Evolutionary conservation across 2,329 filamentous ascomycete genomes (phyloP), one percentile per base, ranked within the genome.

Genomic region (Leptographium radiaticola): DNA sequence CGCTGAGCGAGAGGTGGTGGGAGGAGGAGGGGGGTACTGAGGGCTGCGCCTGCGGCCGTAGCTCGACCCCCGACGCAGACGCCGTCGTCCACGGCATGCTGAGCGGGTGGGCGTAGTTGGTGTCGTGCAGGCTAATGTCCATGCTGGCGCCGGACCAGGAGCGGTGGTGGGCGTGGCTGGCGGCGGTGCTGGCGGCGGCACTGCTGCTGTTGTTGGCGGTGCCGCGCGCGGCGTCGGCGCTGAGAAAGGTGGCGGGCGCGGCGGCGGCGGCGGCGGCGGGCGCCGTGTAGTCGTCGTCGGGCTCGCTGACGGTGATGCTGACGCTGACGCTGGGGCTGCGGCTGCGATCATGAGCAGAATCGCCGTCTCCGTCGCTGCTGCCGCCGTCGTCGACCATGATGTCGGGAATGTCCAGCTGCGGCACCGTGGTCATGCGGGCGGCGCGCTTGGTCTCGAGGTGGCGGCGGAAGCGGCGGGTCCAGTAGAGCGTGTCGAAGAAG

Each of bases 401-500:
- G 64, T 95, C 89, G 0, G 91, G 91, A 31, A 95, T 85, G 20
- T 82, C 84, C 59, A 95, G 82, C 60, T 87, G 81, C 4, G 90
- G 89, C 34, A 94, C 73, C 1, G 74, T 78, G 6, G 83, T 85
- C 80, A 96, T 86, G 57, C 89, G 85, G 20, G 84, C 83, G 4
- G 79, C 79, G 58, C 80, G 80, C 69, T 89, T 89, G 56, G 75
- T 75, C 40, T 89, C 83, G 65, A 88, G 75, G 55, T 83, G 78
- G 52, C 82, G 82, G 61, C 87, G 84, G 74, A 96, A 96, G 60
- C 80, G 78, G 46, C 90, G 83, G 43, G 85, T 82, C 83, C 88
- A 95, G 70, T 91, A 90, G 71, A 93, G 69, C 15, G 90, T 97
- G 66, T 97, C 87, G 68, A 98, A 97, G 72, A 98, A 98, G 43